A percentile compares a stretch with the other conserved stretches of the same genome.
Conservation (phyloP, 2,329 filamentous ascomycete genomes). For the Trichoderma oligosporum region DNA sequence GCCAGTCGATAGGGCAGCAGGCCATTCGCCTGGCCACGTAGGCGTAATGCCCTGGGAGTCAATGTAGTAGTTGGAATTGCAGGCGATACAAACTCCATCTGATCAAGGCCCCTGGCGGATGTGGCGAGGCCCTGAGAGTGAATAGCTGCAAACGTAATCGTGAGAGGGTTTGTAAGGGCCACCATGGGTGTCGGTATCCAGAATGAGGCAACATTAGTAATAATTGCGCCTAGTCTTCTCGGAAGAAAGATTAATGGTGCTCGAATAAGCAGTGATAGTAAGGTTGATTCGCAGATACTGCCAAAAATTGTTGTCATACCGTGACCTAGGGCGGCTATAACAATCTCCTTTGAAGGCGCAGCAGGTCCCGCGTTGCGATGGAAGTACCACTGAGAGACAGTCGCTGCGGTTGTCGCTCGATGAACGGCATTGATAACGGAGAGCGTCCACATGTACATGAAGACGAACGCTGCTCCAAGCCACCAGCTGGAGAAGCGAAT, state of each 20-base stretch:
- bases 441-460: slow-evolving; percentile 94
- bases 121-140: slow-evolving; percentile 79
- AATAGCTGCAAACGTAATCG: slow-evolving; percentile 88
- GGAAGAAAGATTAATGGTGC: slow-evolving; percentile 83
- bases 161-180: slow-evolving; percentile 83
- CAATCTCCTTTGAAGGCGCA: slow-evolving; percentile 74
- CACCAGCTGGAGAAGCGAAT: slow-evolving; percentile 90
- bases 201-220: slow-evolving; percentile 71
- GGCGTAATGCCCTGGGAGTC: slow-evolving; percentile 51
- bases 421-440: slow-evolving; percentile 85
- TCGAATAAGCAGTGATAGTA: slow-evolving; percentile 75
- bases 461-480: slow-evolving; percentile 85
- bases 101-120: slow-evolving; percentile 73
- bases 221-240: slow-evolving; percentile 58
- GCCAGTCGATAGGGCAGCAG: slow-evolving; percentile 86
- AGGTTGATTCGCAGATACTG: slow-evolving; percentile 82
- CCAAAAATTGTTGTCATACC: slow-evolving; percentile 84
- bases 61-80: slow-evolving; percentile 70
- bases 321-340: slow-evolving; percentile 77
- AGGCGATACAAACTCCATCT: slow-evolving; percentile 75
- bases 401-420: slow-evolving; percentile 85
- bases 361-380: slow-evolving; percentile 79
- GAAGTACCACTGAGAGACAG: slow-evolving; percentile 98
- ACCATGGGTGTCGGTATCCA: slow-evolving; percentile 82
- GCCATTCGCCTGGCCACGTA: slow-evolving; percentile 44